Evolutionary conservation across 352 stramenopile genomes (phyloP).

Genomic region (Phytophthora tubulina): DNA sequence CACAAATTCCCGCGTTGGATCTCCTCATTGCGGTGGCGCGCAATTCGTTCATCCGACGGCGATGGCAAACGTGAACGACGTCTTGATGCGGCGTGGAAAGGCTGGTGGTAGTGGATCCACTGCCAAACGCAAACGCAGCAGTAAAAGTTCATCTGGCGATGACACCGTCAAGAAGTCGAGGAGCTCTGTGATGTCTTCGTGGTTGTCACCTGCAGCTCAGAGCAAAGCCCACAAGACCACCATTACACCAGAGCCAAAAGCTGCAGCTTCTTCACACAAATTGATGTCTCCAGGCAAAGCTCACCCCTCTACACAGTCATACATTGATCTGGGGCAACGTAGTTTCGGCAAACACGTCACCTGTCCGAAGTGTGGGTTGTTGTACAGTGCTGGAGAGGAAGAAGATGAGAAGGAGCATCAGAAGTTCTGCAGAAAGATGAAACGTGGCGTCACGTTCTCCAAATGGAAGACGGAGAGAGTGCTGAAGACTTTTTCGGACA

Average conservation of each 20-base stretch:
- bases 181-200: constrained; percentile 20
- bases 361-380: constrained; percentile 65
- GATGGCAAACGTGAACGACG: constrained; percentile 51
- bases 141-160: background rate
- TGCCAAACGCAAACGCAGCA: constrained; percentile 50
- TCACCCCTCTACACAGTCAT: constrained; percentile 54
- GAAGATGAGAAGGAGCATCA: constrained; percentile 79
- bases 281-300: constrained; percentile 17
- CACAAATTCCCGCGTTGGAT: constrained; percentile 9
- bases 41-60: constrained; percentile 5
- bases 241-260: constrained; percentile 37
- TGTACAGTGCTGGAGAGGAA: constrained; percentile 80
- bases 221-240: constrained; percentile 24
- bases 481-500: constrained; percentile 53
- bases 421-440: constrained; percentile 60
- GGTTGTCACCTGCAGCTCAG: constrained; percentile 25
- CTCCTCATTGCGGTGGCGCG: constrained; percentile 4
- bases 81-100: constrained; percentile 55
- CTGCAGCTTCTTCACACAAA: constrained; percentile 13
- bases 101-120: constrained; percentile 9
- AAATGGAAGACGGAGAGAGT: constrained; percentile 80
- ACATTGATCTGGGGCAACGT: constrained; percentile 82
- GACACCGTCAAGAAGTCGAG: constrained; percentile 24
- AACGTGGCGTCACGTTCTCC: constrained; percentile 58
- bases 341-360: constrained; percentile 71